Percentiles rank a stretch among this genome's conserved stretches.
These are phyloP conservation scores for Blastobotrys illinoisensis DNA, from an alignment of 1,139 yeast species.

Conservation along the genomic window DNA sequence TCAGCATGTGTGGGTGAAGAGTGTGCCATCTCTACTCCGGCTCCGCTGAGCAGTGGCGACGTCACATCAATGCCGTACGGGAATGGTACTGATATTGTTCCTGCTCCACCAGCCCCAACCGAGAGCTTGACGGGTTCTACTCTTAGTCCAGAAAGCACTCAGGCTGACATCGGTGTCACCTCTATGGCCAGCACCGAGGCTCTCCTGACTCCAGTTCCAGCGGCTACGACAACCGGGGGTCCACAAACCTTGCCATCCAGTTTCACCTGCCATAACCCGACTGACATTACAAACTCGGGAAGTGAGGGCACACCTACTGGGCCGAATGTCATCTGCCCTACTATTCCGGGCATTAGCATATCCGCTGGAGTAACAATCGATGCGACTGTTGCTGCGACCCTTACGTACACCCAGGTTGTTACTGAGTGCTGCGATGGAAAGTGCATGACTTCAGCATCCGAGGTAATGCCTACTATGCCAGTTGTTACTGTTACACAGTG, in stretches of 20 bases:
- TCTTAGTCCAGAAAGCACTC: not conserved
- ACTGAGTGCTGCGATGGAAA: conserved; percentile 17
- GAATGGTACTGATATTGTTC: no score
- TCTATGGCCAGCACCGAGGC: not conserved
- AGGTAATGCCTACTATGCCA: conserved; percentile 15
- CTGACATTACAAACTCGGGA: not conserved
- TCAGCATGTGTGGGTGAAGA: not conserved
- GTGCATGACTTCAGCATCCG: conserved; percentile 14
- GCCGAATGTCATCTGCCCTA: not conserved
- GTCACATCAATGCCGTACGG: no score
- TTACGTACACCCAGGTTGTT: conserved; percentile 13
- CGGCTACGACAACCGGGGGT: not conserved
- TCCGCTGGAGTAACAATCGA: conserved; percentile 2
- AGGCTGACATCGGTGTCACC: not conserved
- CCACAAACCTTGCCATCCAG: not conserved
- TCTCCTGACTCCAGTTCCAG: not conserved
- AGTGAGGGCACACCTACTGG: not conserved
- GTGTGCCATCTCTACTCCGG: not conserved
- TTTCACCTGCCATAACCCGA: not conserved
- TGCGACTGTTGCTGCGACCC: conserved; percentile 2
- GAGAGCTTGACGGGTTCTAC: no score
- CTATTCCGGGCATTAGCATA: not conserved
- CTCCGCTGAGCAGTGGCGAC: not conserved
- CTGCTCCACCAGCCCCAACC: no score
- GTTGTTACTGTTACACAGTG: conserved; percentile 15